Conservation (phyloP, 1,139 yeast genomes). For the Groenewaldozyma sp. region DNA sequence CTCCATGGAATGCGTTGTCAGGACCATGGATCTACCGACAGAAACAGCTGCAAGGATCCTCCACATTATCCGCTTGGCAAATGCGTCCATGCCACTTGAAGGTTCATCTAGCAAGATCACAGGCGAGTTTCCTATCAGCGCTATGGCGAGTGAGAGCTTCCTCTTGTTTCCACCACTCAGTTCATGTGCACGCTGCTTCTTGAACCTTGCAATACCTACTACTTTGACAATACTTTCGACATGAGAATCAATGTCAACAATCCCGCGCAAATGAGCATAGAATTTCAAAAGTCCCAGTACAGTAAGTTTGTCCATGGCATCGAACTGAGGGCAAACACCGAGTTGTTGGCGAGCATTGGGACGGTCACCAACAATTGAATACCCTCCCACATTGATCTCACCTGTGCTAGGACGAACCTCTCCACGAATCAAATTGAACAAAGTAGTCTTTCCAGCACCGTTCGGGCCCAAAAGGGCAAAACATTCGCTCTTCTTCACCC, state of each 20-base stretch:
- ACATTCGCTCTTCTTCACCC: constrained; percentile 28
- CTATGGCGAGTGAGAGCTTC: constrained; percentile 94
- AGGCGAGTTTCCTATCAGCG: constrained; percentile 86
- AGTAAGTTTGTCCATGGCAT: constrained; percentile 32
- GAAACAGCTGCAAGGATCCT: constrained; percentile 26
- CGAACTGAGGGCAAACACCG: constrained; percentile 34
- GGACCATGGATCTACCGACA: constrained; percentile 27
- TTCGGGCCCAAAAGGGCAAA: constrained; percentile 69
- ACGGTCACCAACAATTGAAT: constrained; percentile 23
- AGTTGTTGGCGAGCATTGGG: constrained; percentile 26
- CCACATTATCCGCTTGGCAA: constrained; percentile 38
- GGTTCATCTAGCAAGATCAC: constrained; percentile 94
- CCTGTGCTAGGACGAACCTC: constrained; percentile 28
- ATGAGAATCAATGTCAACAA: constrained; percentile 81
- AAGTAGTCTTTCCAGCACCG: constrained; percentile 96
- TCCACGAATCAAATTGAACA: constrained; percentile 61
- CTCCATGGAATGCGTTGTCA: constrained; percentile 34
- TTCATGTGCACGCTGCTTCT: constrained; percentile 27
- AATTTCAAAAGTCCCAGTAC: constrained; percentile 28
- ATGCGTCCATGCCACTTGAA: constrained; percentile 78
- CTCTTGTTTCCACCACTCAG: constrained; percentile 98
- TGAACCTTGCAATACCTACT: constrained; percentile 28
- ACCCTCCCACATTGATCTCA: constrained; percentile 25
- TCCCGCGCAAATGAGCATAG: constrained; percentile 29
- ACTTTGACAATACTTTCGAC: constrained; percentile 50